Conservation (phyloP, 805 yeast genomes). For the Starmerella sirachaensis region DNA sequence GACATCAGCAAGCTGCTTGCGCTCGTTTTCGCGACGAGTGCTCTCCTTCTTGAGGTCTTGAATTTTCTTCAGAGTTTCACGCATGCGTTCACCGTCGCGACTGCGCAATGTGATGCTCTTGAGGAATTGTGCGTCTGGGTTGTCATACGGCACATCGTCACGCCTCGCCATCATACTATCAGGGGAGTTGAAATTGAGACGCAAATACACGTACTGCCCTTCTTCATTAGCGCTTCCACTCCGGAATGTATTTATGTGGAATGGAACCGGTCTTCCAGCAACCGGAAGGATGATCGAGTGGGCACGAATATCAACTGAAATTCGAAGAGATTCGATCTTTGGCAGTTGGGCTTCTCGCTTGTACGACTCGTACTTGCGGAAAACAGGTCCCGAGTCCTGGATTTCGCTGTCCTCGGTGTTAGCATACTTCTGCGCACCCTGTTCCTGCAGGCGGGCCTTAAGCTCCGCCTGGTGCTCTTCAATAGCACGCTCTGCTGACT, state of each 20-base stretch:
- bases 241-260: constrained; percentile 87
- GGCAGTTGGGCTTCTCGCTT: constrained; percentile 91
- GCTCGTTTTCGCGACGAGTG: constrained; percentile 79
- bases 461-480: constrained; percentile 71
- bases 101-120: constrained; percentile 81
- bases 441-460: constrained; percentile 75
- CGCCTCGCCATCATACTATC: constrained; percentile 65
- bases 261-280: constrained; percentile 93
- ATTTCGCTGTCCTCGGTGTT: constrained; percentile 15
- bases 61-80: constrained; percentile 78
- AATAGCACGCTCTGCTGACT: constrained; percentile 65
- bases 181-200: constrained; percentile 88
- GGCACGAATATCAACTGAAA: constrained; percentile 75
- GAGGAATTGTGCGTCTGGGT: constrained; percentile 74
- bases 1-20: constrained; percentile 85
- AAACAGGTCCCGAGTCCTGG: constrained; percentile 39
- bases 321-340: constrained; percentile 64
- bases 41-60: constrained; percentile 87
- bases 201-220: constrained; percentile 82
- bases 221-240: constrained; percentile 93
- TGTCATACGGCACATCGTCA: constrained; percentile 84
- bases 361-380: constrained; percentile 88
- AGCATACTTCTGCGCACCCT: constrained; percentile 48
- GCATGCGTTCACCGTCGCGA: constrained; percentile 80
- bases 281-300: constrained; percentile 87